These are phyloP conservation scores for Pythium phragmiticola DNA, from an alignment of 352 stramenopile genomes.

Conservation along the genomic window DNA sequence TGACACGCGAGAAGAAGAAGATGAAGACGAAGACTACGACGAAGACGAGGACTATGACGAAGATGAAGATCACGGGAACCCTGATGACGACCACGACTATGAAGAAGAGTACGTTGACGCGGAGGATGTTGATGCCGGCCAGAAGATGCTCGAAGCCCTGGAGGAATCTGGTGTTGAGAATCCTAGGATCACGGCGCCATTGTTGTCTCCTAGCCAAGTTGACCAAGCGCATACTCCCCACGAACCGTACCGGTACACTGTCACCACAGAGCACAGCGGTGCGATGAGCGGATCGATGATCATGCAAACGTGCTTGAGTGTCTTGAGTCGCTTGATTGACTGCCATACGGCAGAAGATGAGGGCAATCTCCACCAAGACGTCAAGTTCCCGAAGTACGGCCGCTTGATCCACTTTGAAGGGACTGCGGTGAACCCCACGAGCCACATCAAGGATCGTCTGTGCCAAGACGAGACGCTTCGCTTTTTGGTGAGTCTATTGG, in stretches of 20 bases:
- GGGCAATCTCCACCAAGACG: conserved; percentile 73
- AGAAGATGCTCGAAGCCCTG: conserved; percentile 65
- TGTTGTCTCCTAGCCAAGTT: conserved; percentile 26
- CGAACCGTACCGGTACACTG: conserved; percentile 57
- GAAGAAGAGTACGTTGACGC: conserved; percentile 36
- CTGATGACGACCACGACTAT: conserved; percentile 39
- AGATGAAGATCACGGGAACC: conserved; percentile 22
- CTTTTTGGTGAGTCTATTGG: conserved; percentile 77
- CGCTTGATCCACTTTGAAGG: conserved; percentile 82
- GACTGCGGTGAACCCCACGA: conserved; percentile 72
- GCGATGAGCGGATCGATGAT: conserved; percentile 86
- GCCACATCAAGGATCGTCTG: conserved; percentile 68
- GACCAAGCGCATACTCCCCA: conserved; percentile 23
- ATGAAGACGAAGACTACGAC: conserved; percentile 50
- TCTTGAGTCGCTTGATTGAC: conserved; percentile 80
- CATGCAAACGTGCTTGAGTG: conserved; percentile 84
- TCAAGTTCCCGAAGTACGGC: conserved; percentile 77
- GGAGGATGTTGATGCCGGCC: conserved; percentile 43
- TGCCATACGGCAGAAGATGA: conserved; percentile 83
- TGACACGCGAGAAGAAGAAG: conserved; percentile 40
- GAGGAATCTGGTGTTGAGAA: conserved; percentile 38
- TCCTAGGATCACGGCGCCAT: conserved; percentile 23
- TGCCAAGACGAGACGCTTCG: conserved; percentile 76
- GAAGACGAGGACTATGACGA: conserved; percentile 56
- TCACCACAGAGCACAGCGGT: conserved; percentile 74